Evolutionary conservation across 2,329 filamentous ascomycete species (phyloP), one percentile per base, ranked within the genome.

Genomic region (Sclerotinia sclerotiorum): DNA sequence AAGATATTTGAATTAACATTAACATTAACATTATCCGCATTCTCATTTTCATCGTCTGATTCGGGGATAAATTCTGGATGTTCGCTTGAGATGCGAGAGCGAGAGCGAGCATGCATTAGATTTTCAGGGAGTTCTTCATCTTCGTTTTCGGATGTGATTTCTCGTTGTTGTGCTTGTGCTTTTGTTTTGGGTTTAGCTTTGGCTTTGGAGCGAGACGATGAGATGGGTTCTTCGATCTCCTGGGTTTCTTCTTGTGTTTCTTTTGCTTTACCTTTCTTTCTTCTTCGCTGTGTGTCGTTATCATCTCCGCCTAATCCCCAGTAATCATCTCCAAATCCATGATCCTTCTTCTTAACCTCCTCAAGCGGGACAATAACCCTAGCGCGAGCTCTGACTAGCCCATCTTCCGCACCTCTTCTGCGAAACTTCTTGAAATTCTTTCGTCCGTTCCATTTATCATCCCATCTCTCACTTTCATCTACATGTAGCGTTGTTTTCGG

Each of bases 361-460:
- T 90, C 86, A 1, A 92, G 79, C 0, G 83, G 81, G 17, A 92
- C 87, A 64, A 92, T 88, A 0, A 78, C 79, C 19, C 71, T 72
- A 13, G 46, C 29, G 8, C 73, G 58, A 65, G 70, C 77, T 76
- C 73, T 79, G 74, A 67, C 78, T 70, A 69, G 71, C 29, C 74
- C 77, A 65, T 70, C 70, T n/a, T 74, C 73, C 49, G 85, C 85
- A 32, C 86, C 88, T 65, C 86, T 83, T 67, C 83, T 84, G 29
- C 84, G 84, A 76, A 99, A 99, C 74, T 88, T 91, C 79, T 99
- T 99, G 81, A 97, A 99, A 76, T 99, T 98, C 79, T 93, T 94
- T 55, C 94, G 85, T 0, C 94, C 95, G 77, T 97, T 97, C 95
- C 95, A 99, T 51, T 84, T 84, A 0, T 92, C 88, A 72, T 97